Percentiles rank a stretch among this genome's conserved stretches.
Evolutionary conservation across 139 green algal species (phyloP).

Genomic region (Auxenochlorella protothecoides): DNA sequence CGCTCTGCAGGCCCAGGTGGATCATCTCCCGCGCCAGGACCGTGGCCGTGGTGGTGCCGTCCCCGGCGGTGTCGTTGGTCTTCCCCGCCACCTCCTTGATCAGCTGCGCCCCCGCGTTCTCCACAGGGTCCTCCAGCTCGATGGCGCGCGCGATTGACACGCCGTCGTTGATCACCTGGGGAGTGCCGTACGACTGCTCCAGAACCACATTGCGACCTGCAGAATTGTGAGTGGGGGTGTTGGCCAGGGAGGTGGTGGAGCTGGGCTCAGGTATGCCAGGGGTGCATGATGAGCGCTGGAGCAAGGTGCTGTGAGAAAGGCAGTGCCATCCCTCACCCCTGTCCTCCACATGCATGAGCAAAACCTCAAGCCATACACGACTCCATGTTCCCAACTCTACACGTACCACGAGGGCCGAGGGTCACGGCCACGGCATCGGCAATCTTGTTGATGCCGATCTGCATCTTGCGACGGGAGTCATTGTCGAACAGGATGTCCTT

Average conservation of each 20-base stretch:
- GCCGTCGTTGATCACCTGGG: slow-evolving; percentile 95
- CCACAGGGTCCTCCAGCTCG: slow-evolving; percentile 82
- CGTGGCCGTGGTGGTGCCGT: slow-evolving; percentile 94
- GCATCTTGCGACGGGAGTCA: slow-evolving; percentile 72
- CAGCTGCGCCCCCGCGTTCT: slow-evolving; percentile 94
- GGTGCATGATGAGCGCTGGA: neutral
- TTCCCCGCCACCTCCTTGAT: slow-evolving; percentile 95
- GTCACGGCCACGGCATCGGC: slow-evolving; percentile 92
- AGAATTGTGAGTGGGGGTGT: neutral
- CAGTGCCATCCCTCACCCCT: too few species aligned
- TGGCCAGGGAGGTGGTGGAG: neutral
- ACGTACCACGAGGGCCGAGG: slow-evolving; percentile 82
- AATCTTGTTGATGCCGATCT: slow-evolving; percentile 96
- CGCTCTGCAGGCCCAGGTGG: slow-evolving; percentile 73
- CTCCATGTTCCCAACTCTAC: neutral
- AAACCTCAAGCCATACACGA: slow-evolving; percentile 7
- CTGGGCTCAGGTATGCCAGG: neutral
- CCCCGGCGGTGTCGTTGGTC: slow-evolving; percentile 92
- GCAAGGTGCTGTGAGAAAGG: too few species aligned
- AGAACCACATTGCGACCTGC: slow-evolving; percentile 94
- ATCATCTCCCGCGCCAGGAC: slow-evolving; percentile 94
- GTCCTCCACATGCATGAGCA: slow-evolving; percentile 1
- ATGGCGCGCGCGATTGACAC: slow-evolving; percentile 95
- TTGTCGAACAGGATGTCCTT: slow-evolving; percentile 96
- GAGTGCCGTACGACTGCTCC: slow-evolving; percentile 78